Conservation (phyloP, 202 grass and related monocot species). For the Musa balbisiana region DNA sequence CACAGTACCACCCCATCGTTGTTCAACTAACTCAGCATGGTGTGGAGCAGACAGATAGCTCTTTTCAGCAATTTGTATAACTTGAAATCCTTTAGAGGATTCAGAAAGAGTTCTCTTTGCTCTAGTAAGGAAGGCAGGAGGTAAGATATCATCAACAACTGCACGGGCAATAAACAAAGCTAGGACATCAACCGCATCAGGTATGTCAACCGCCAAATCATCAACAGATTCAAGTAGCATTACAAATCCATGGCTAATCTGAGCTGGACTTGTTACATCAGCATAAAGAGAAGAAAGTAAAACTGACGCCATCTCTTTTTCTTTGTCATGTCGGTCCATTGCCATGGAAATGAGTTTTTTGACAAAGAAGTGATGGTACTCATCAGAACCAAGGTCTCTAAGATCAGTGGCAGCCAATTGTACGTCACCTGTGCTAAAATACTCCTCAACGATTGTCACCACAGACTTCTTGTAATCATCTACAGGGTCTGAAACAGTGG, state of each 20-base stretch:
- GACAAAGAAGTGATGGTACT: slow-evolving; percentile 70
- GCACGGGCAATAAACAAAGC: slow-evolving; percentile 85
- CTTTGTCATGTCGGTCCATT: slow-evolving; percentile 95
- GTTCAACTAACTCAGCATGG: slow-evolving; percentile 75
- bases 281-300: slow-evolving; percentile 77
- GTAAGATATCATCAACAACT: slow-evolving; percentile 80
- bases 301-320: slow-evolving; percentile 98
- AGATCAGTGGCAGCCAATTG: slow-evolving; percentile 64
- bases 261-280: slow-evolving; percentile 53
- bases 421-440: slow-evolving; percentile 84
- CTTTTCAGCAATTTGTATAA: slow-evolving; percentile 66
- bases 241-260: slow-evolving; percentile 76
- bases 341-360: slow-evolving; percentile 97
- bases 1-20: slow-evolving; percentile 79
- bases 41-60: slow-evolving; percentile 89
- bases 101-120: slow-evolving; percentile 48
- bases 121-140: slow-evolving; percentile 69
- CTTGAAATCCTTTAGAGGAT: slow-evolving; percentile 62
- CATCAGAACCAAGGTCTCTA: slow-evolving; percentile 53
- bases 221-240: slow-evolving; percentile 74
- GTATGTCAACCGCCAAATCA: slow-evolving; percentile 84
- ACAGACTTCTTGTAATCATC: slow-evolving; percentile 71
- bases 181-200: slow-evolving; percentile 62
- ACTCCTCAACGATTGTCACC: slow-evolving; percentile 69
- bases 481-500: slow-evolving; percentile 48